Evolutionary conservation across 108 stramenopile species (phyloP), one percentile per base, ranked within the genome.

Genomic region (Skeletonema grethae): DNA sequence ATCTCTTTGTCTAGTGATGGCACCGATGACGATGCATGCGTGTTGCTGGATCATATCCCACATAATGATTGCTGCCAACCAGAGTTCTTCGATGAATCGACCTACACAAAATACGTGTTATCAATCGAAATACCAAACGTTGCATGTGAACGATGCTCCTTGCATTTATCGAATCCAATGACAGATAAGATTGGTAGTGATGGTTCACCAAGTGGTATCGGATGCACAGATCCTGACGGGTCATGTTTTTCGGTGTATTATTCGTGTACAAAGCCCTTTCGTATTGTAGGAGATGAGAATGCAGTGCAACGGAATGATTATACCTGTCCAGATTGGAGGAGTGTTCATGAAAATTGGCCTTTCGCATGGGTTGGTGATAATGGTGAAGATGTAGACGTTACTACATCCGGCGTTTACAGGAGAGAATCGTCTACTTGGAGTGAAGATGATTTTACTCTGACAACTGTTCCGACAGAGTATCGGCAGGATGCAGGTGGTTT

Each of bases 31-130:
- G 41, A 70, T 16, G 65, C 79, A 12, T 84, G 83, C 35, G 65
- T 80, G 2, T 56, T 84, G 79, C 57, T 84, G 16, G 83, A 84
- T 57, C 83, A 84, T 36, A 67, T 84, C 25, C 83, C 83, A 22
- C 83, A 84, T 60, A 79, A 84, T 28, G 79, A 79, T 7, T 75
- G 66, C 30, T 76, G 73, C 45, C 15, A 69, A n/a, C 83, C 83
- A 7, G 38, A 7, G 11, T 48, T 35, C 12, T 53, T 5, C 3
- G 66, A 84, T 16, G 63, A 61, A 32, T 63, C 83, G 56, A 67
- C 79, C 4, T 84, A 79, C 53, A 79, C 79, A 20, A 79, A 71
- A 11, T 79, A 79, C 36, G 69, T 65, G 8, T 72, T 84, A 22
- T 80, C 83, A 22, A 61, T 84, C 13, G 67, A 61, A 65, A 84